These are phyloP conservation scores for Herpetospermum pedunculosum DNA, from an alignment of 306 rosid species.

Conservation along the genomic window DNA sequence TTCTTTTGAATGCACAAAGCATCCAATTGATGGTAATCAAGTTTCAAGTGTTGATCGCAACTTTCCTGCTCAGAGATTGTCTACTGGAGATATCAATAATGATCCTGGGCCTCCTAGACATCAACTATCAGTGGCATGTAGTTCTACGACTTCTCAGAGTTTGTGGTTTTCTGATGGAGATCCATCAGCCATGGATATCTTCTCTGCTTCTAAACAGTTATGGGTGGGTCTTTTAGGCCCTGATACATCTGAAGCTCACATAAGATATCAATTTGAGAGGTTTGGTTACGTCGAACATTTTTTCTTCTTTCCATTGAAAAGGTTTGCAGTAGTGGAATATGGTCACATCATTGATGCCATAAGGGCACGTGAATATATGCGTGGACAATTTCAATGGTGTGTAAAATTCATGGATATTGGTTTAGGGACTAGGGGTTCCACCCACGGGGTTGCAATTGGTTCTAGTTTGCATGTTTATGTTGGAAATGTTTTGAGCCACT, in stretches of 20 bases:
- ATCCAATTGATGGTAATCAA: slow-evolving; percentile 32
- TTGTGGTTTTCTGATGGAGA: slow-evolving; percentile 86
- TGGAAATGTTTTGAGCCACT: slow-evolving; percentile 66
- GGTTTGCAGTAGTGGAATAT: slow-evolving; percentile 79
- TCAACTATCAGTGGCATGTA: slow-evolving; percentile 32
- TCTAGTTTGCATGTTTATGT: slow-evolving; percentile 57
- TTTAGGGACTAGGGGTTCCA: slow-evolving; percentile 74
- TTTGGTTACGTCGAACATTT: slow-evolving; percentile 72
- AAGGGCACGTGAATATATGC: slow-evolving; percentile 60
- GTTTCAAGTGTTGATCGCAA: slow-evolving; percentile 34
- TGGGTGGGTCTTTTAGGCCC: slow-evolving; percentile 61
- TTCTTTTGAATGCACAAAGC: slow-evolving; percentile 55
- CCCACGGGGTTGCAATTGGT: slow-evolving; percentile 82
- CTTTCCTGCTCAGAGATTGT: slow-evolving; percentile 45
- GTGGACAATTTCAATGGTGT: slow-evolving; percentile 64
- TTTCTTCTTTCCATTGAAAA: slow-evolving; percentile 53
- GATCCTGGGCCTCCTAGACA: slow-evolving; percentile 52
- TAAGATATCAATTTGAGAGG: slow-evolving; percentile 79
- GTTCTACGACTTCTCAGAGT: slow-evolving; percentile 33
- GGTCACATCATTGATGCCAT: slow-evolving; percentile 67
- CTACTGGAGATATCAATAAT: slow-evolving; percentile 43
- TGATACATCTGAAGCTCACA: slow-evolving; percentile 67
- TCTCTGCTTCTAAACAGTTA: slow-evolving; percentile 80
- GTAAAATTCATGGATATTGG: slow-evolving; percentile 83
- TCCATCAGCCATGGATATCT: slow-evolving; percentile 66